Conservation (phyloP, 1,284 basidiomycete species). For the Cryptococcus amylolentus region DNA sequence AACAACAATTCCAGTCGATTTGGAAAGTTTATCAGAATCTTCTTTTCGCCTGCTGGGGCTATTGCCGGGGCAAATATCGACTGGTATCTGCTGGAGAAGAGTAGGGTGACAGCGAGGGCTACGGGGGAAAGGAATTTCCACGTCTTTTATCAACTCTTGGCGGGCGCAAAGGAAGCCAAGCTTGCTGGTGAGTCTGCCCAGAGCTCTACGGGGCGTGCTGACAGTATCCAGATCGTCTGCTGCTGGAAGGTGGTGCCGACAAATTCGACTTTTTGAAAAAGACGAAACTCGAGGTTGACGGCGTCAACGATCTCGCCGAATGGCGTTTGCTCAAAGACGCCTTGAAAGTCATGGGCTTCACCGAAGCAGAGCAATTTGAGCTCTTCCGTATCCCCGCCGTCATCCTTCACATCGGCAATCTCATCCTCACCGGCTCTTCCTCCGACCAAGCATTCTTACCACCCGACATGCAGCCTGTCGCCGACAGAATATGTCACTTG, state of each 20-base stretch:
- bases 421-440: slow-evolving; percentile 73
- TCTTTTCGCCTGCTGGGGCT: slow-evolving; percentile 87
- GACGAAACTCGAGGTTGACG: slow-evolving; percentile 85
- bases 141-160: slow-evolving; percentile 88
- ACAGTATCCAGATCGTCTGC: slow-evolving; percentile 60
- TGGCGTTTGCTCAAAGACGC: slow-evolving; percentile 69
- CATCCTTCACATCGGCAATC: slow-evolving; percentile 94
- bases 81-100: slow-evolving; percentile 99
- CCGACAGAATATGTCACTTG: slow-evolving; percentile 88
- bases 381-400: slow-evolving; percentile 92
- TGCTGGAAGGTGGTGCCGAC: slow-evolving; percentile 71
- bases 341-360: slow-evolving; percentile 59
- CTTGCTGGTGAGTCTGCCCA: slow-evolving; percentile 59
- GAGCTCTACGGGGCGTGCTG: neutral
- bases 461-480: slow-evolving; percentile 53
- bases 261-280: slow-evolving; percentile 90
- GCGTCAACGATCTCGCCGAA: slow-evolving; percentile 87
- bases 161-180: slow-evolving; percentile 60
- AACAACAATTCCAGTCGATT: slow-evolving; percentile 99
- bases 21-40: slow-evolving; percentile 91
- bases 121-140: slow-evolving; percentile 92
- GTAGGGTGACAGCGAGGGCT: slow-evolving; percentile 82
- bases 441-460: slow-evolving; percentile 86
- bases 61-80: slow-evolving; percentile 98
- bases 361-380: slow-evolving; percentile 77